These are phyloP conservation scores for Didymella segeticola DNA, from an alignment of 2,329 filamentous ascomycete genomes.

Conservation along the genomic window DNA sequence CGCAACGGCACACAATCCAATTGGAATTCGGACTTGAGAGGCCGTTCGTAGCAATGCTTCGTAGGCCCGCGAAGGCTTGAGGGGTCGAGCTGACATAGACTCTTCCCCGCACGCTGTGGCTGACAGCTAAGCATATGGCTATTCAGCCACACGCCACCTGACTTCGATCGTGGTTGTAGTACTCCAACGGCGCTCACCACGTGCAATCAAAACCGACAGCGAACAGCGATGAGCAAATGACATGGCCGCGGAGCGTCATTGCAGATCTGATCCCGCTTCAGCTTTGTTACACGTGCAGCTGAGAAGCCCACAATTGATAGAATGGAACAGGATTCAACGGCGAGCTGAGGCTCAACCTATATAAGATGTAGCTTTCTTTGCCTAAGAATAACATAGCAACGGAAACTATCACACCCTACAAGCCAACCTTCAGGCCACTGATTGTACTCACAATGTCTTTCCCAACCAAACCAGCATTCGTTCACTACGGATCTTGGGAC, in stretches of 20 bases:
- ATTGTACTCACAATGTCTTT: constrained; percentile 21
- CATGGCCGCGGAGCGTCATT: background rate
- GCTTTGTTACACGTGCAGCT: background rate
- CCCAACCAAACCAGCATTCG: constrained; percentile 19
- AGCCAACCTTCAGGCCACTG: too few relatives aligned
- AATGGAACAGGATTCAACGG: background rate
- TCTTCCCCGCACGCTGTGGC: constrained; percentile 5
- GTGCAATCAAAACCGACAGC: background rate
- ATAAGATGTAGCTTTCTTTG: background rate
- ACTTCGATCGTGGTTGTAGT: background rate
- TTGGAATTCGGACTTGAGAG: background rate
- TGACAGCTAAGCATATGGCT: background rate
- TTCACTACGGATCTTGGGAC: constrained; percentile 18
- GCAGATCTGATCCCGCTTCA: background rate
- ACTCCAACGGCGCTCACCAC: background rate
- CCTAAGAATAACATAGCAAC: background rate
- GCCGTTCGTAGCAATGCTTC: background rate
- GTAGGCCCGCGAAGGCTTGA: background rate
- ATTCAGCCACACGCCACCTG: constrained; percentile 13
- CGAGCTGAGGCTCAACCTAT: background rate
- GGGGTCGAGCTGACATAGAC: background rate
- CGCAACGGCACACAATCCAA: background rate
- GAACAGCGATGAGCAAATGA: background rate
- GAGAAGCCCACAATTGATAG: background rate
- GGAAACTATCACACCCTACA: too few relatives aligned